phyloP scores from a whole-genome alignment of 2,329 filamentous ascomycete genomes.

The Cytospora schulzeri region DNA sequence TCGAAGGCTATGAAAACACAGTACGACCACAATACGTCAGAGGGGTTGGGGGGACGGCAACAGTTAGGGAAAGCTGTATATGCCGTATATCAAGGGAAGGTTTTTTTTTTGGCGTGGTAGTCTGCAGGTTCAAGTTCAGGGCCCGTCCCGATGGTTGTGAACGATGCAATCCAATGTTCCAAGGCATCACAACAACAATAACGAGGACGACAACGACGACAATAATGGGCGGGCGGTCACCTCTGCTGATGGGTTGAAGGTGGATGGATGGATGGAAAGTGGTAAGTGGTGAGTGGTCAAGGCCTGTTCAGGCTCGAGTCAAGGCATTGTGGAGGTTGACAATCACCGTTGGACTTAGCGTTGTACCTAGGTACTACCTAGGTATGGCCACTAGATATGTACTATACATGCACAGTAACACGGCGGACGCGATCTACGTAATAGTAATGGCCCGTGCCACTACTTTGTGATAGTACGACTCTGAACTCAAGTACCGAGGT shows the following conservation, averaged over 20 bases:
- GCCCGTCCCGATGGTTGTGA: not conserved
- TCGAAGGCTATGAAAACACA: not conserved
- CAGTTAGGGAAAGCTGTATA: too few species aligned
- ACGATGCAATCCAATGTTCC: not conserved
- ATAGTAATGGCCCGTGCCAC: not conserved
- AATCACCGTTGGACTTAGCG: conserved; percentile 4
- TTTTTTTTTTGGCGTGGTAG: not conserved
- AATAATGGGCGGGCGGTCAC: not conserved
- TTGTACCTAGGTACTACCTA: not conserved
- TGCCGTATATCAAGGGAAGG: not conserved
- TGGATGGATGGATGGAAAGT: not conserved
- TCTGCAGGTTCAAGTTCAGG: not conserved
- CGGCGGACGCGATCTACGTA: not conserved
- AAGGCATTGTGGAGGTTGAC: conserved; percentile 8
- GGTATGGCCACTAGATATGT: too few species aligned
- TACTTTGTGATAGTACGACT: not conserved
- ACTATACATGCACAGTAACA: not conserved
- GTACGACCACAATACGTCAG: not conserved
- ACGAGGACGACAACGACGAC: too few species aligned
- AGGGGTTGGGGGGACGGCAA: not conserved
- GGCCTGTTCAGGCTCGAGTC: not conserved
- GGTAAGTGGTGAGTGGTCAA: not conserved
- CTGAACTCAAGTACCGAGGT: not conserved
- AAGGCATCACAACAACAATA: not conserved
- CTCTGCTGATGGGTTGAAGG: not conserved